Conservation (phyloP, 805 yeast species). For the Lipomyces spencermartinsiae region DNA sequence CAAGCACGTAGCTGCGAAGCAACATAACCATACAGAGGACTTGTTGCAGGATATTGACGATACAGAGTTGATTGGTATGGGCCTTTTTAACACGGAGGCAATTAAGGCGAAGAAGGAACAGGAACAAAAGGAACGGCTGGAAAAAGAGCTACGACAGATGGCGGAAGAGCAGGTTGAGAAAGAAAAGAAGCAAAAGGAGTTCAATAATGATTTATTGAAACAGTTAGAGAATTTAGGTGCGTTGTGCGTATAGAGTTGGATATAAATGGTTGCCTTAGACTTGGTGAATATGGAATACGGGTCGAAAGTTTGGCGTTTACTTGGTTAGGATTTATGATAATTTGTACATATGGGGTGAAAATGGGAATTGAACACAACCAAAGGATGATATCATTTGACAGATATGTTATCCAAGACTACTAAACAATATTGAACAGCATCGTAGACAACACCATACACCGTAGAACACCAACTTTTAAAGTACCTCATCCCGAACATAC, state of each 20-base stretch:
- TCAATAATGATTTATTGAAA: constrained; percentile 17
- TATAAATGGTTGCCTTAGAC: background rate
- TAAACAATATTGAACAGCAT: background rate
- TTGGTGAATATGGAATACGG: background rate
- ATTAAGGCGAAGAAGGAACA: background rate
- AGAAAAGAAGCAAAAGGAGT: background rate
- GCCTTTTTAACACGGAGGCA: background rate
- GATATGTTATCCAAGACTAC: background rate
- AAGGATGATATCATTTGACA: background rate
- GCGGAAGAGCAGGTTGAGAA: constrained; percentile 10
- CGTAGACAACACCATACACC: background rate
- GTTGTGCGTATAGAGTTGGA: constrained; percentile 12
- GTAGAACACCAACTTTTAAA: background rate
- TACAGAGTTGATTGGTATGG: constrained; percentile 7
- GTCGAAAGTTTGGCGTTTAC: background rate
- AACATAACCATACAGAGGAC: background rate
- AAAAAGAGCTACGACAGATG: background rate
- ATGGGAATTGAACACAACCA: background rate
- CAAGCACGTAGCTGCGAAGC: background rate
- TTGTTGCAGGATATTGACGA: constrained; percentile 9
- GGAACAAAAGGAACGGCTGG: background rate
- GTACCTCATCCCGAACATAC: background rate
- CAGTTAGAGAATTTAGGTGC: constrained; percentile 27
- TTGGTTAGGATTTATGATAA: background rate
- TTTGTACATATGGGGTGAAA: background rate